Percentiles rank a stretch among this genome's conserved stretches.
Conservation (phyloP, 1,284 basidiomycete species). For the Cutaneotrichosporon curvatum region DNA sequence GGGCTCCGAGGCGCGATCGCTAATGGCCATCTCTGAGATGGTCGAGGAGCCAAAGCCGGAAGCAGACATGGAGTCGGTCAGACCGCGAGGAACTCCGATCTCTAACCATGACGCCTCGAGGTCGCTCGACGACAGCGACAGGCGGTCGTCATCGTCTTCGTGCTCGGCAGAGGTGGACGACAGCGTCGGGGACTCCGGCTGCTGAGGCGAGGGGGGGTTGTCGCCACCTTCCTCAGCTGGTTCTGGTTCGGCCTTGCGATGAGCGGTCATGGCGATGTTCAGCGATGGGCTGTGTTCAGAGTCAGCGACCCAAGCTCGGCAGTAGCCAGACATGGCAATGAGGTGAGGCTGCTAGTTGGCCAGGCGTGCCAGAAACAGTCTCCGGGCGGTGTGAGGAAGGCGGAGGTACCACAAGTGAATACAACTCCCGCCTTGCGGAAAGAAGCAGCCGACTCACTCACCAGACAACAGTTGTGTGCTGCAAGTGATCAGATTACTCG, state of each 20-base stretch:
- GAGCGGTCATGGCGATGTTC: not conserved
- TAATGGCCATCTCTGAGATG: conserved; percentile 9
- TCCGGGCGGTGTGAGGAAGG: too few relatives aligned
- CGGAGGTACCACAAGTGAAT: too few relatives aligned
- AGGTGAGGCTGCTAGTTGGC: too few relatives aligned
- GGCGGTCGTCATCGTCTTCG: conserved; percentile 6
- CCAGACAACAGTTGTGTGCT: too few relatives aligned
- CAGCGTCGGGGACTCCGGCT: not conserved
- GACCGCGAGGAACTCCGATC: conserved; percentile 1
- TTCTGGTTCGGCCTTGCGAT: not conserved
- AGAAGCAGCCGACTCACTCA: too few relatives aligned
- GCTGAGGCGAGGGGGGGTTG: not conserved
- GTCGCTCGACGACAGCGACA: conserved; percentile 10
- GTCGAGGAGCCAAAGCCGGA: conserved; percentile 9
- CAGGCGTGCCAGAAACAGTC: too few relatives aligned
- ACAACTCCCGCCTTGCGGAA: too few relatives aligned
- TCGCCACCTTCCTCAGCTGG: not conserved
- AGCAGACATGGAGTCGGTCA: conserved; percentile 1
- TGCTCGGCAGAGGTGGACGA: conserved; percentile 2
- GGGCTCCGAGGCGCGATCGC: conserved; percentile 2
- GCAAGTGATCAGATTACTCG: too few relatives aligned
- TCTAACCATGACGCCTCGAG: conserved; percentile 12
- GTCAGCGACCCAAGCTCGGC: conserved; percentile 13
- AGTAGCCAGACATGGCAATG: conserved; percentile 11
- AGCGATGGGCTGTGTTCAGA: not conserved